Evolutionary conservation across 2,329 filamentous ascomycete species (phyloP).

Genomic region (Paracorniculantispora psalliotae): DNA sequence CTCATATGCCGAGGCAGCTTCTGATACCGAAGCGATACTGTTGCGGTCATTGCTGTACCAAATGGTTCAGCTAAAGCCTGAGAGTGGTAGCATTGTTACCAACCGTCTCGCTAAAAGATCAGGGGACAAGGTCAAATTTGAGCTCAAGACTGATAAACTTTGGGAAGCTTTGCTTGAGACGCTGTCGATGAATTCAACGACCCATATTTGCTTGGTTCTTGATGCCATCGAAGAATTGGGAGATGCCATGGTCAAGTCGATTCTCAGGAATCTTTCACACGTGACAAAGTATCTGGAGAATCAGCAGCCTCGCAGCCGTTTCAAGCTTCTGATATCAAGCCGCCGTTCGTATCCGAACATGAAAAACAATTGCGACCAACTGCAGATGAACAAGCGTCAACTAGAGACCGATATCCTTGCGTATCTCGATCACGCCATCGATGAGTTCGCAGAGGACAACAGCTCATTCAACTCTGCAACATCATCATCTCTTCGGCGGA

Average conservation of each 20-base stretch:
- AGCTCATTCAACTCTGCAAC: background rate
- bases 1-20: background rate
- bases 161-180: background rate
- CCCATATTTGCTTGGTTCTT: background rate
- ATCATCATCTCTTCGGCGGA: background rate
- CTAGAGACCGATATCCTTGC: background rate
- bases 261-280: background rate
- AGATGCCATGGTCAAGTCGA: background rate
- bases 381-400: background rate
- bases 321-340: background rate
- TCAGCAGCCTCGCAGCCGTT: background rate
- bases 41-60: background rate
- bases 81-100: background rate
- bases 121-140: background rate
- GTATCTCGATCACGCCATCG: background rate
- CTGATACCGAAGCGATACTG: background rate
- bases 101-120: background rate
- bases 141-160: background rate
- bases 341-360: background rate
- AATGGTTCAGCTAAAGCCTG: background rate
- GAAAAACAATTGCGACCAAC: background rate
- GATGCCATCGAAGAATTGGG: background rate
- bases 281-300: background rate
- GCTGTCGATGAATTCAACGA: background rate
- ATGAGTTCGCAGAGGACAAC: background rate